Evolutionary conservation across 179 eudicot genomes (phyloP), one percentile per base, ranked within the genome.

Genomic region (Vitellaria paradoxa): DNA sequence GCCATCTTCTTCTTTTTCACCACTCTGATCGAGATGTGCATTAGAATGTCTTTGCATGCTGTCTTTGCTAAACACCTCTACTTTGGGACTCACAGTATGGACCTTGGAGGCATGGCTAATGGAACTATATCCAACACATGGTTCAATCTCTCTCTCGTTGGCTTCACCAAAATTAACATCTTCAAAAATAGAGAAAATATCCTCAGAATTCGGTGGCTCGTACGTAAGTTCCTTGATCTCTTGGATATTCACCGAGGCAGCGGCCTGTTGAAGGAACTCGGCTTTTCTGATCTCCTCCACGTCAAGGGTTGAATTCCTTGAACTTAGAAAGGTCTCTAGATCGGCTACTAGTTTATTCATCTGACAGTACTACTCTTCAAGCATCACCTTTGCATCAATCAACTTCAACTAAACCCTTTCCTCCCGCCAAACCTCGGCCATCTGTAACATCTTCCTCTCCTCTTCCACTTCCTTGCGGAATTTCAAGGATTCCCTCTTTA

Each of bases 361-460:
- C 74, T 89, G 86, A 55, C 82, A 79, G 76, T 80, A 88, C 81
- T 88, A 91, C 45, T 90, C 85, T 82, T 88, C 97, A 47, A 94
- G 81, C 56, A 85, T 78, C 21, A 92, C 85, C 77, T 92, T 90
- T 11, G 97, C 97, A 77, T 94, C 96, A 65, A 88, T 77, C 18
- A 93, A 82, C 87, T 93, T 93, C 95, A 92, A 90, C 77, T 93
- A 97, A 23, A 91, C 92, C 21, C 91, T 88, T 74, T 93, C 98
- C 81, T 93, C 98, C 11, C 94, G 84, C 98, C 94, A 93, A 21
- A 90, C 96, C 90, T 93, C 97, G 0, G 97, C 97, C 89, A 92
- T 81, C 79, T 92, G 97, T 79, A 92, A 77, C 95, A 92, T 92
- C 76, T 82, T 90, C 85, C 95, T 90, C 86, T 92, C 98, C 20